phyloP scores from a whole-genome alignment of 1,284 basidiomycete genomes.

The Moniliella sp. region DNA sequence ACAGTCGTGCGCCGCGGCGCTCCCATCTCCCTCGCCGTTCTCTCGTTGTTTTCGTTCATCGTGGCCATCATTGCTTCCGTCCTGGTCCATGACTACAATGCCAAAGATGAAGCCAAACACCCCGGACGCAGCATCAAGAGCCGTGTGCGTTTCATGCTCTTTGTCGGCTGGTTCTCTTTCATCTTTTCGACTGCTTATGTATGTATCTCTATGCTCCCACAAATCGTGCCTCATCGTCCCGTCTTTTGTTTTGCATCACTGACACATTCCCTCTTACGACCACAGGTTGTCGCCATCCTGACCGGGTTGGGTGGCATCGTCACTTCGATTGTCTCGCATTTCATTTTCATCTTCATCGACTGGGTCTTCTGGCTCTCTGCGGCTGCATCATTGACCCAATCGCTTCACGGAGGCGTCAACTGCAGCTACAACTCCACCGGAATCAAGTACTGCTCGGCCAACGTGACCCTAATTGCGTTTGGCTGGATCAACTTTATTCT shows the following conservation, averaged over 20 bases:
- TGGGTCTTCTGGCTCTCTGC: slow-evolving; percentile 28
- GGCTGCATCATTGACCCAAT: slow-evolving; percentile 20
- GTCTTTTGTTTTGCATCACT: not conserved
- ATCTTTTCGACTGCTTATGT: slow-evolving; percentile 20
- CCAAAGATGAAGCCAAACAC: too few species aligned
- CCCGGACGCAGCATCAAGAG: slow-evolving; percentile 7
- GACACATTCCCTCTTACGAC: not conserved
- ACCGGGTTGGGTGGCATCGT: slow-evolving; percentile 23
- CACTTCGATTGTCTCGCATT: slow-evolving; percentile 30
- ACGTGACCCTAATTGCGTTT: slow-evolving; percentile 27
- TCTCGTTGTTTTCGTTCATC: slow-evolving; percentile 20
- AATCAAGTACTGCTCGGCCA: slow-evolving; percentile 22
- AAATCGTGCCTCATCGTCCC: not conserved
- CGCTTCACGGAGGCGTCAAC: slow-evolving; percentile 7
- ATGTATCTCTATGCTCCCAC: slow-evolving; percentile 4
- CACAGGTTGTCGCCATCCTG: slow-evolving; percentile 22
- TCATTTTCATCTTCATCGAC: slow-evolving; percentile 18
- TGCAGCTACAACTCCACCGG: slow-evolving; percentile 4
- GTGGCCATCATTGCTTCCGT: slow-evolving; percentile 24
- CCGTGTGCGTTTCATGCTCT: slow-evolving; percentile 20
- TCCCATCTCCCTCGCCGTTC: slow-evolving; percentile 20
- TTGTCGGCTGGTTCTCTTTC: slow-evolving; percentile 30
- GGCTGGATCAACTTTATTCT: slow-evolving; percentile 8
- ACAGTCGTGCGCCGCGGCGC: slow-evolving; percentile 19
- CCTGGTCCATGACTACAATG: slow-evolving; percentile 18